Base-by-base conservation (phyloP, 2,329 filamentous ascomycete species). In the Ophiostoma pallidulum region DNA sequence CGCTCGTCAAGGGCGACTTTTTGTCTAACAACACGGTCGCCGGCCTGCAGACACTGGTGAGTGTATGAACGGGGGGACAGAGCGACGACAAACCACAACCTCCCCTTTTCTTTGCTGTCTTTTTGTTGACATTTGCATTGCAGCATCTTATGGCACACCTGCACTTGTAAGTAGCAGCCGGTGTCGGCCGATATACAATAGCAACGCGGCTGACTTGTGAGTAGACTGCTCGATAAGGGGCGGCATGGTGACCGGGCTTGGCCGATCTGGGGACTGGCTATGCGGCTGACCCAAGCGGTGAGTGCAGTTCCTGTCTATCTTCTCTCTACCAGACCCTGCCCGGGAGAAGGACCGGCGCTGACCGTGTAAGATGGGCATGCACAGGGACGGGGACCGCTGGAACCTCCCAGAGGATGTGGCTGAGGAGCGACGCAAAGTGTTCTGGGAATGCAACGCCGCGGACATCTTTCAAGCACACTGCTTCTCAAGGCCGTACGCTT, bases 381-480 rank as follows among this genome's bases (percentile, higher is more conserved):
- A 45, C 24, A 24, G 43, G 2, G 43, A 45, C 19, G 43, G 43
- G 2, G 43, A 24, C 18, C 24, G 43, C 26, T 45, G 43, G 43
- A 45, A 45, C 24, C 16, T 45, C 3, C 36, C 43, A 8, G 10
- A 29, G 16, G 43, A 45, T 16, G 26, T 45, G 32, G 36, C 32
- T 14, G 43, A 45, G 13, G 43, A 39, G 14, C 46, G 46, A 5
- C 46, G 46, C 40, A 48, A 48, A 13, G 46, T 48, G 4, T 48
- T 48, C 16, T 48, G 46, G 46, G 46, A 48, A n/a, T 40, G 41
- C 40, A 43, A 48, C 20, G 46, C 46, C 10, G 46, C 46, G 18
- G 46, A 48, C 26, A 43, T 48, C 8, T 48, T 43, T 26, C 46
- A 48, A 7, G 46, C 46, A 26, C 46, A 48, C 10, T 48, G 46